Percentiles rank a stretch among this genome's conserved stretches.
These are phyloP conservation scores for Penicillium roqueforti DNA, from an alignment of 495 filamentous ascomycete genomes.

Conservation along the genomic window DNA sequence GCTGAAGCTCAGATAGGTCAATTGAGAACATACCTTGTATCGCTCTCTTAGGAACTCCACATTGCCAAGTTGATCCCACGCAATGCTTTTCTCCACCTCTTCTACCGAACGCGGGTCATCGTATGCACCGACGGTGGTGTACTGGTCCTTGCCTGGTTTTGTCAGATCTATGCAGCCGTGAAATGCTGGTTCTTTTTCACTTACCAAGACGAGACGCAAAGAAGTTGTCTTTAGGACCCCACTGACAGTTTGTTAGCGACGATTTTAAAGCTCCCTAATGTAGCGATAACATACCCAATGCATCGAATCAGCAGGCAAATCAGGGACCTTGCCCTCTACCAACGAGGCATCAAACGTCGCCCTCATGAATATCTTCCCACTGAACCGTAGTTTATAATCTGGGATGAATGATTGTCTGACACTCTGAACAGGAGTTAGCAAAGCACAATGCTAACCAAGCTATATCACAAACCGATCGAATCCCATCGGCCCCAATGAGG, in stretches of 20 bases:
- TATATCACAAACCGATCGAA: conserved; percentile 26
- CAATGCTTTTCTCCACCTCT: conserved; percentile 35
- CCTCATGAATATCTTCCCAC: conserved; percentile 43
- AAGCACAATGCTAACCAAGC: neutral
- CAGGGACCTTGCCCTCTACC: conserved; percentile 34
- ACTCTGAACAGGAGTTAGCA: conserved; percentile 12
- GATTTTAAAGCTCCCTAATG: neutral
- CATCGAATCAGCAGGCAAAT: conserved; percentile 42
- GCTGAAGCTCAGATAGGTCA: neutral
- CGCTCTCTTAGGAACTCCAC: conserved; percentile 34
- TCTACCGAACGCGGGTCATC: conserved; percentile 34
- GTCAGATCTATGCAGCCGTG: conserved; percentile 1
- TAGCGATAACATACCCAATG: conserved; percentile 35
- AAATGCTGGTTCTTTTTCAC: neutral
- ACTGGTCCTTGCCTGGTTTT: conserved; percentile 31
- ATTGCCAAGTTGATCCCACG: conserved; percentile 40
- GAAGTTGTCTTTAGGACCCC: conserved; percentile 46
- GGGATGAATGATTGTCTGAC: conserved; percentile 37
- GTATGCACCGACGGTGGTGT: conserved; percentile 47
- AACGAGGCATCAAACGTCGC: conserved; percentile 42
- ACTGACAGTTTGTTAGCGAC: conserved; percentile 17
- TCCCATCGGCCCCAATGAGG: conserved; percentile 36
- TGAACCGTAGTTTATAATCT: conserved; percentile 38
- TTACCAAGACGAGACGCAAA: conserved; percentile 45
- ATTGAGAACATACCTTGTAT: conserved; percentile 24